Percentiles rank a stretch among this genome's conserved stretches.
These are phyloP conservation scores for Dionaea muscipula DNA, from an alignment of 179 eudicot species.

Conservation along the genomic window DNA sequence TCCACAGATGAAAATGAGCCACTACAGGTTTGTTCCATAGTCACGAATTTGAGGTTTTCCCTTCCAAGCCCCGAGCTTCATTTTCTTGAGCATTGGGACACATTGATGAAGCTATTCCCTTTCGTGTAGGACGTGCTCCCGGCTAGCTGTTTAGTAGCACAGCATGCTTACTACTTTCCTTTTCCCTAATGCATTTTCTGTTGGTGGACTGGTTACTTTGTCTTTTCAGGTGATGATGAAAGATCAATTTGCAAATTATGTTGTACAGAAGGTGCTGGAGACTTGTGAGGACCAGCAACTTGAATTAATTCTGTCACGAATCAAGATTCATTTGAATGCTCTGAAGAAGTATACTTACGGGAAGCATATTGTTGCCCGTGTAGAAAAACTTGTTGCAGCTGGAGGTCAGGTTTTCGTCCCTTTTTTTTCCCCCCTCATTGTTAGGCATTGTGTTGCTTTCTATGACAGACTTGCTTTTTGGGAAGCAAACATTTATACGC, in stretches of 20 bases:
- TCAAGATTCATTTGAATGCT: slow-evolving; percentile 88
- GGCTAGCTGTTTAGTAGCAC: neutral
- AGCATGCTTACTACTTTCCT: neutral
- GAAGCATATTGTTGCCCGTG: slow-evolving; percentile 97
- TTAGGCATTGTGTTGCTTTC: too few relatives aligned
- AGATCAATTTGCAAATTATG: slow-evolving; percentile 91
- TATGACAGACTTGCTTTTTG: too few relatives aligned
- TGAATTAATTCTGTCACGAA: slow-evolving; percentile 64
- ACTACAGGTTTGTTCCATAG: slow-evolving; percentile 52
- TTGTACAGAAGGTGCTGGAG: slow-evolving; percentile 94
- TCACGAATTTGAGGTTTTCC: neutral
- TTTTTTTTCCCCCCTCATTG: neutral
- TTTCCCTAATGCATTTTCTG: neutral
- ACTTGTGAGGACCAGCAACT: slow-evolving; percentile 90
- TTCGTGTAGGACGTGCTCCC: too few relatives aligned
- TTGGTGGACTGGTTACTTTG: neutral
- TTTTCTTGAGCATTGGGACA: too few relatives aligned
- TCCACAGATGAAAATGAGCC: slow-evolving; percentile 83
- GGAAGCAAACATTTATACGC: too few relatives aligned
- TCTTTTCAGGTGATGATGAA: slow-evolving; percentile 81
- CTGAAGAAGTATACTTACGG: slow-evolving; percentile 96
- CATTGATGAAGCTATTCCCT: too few relatives aligned
- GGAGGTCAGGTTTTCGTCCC: slow-evolving; percentile 44
- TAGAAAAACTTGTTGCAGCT: slow-evolving; percentile 94
- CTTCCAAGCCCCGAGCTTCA: too few relatives aligned